A percentile compares a stretch with the other conserved stretches of the same genome.
These are phyloP conservation scores for Picea abies DNA, from an alignment of 83 land plant species.

Conservation along the genomic window DNA sequence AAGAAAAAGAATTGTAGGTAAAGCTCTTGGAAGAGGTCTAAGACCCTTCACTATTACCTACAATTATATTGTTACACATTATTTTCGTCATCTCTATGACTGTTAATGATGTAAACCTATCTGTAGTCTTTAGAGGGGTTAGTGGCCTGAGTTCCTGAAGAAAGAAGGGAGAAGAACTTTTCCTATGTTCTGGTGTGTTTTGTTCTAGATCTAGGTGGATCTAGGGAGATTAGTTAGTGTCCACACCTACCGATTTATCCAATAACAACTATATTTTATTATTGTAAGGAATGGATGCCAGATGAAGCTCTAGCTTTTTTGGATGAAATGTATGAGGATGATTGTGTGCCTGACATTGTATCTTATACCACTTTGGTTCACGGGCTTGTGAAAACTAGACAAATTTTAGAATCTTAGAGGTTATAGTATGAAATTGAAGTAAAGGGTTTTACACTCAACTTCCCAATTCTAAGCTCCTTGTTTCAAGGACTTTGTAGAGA, in stretches of 20 bases:
- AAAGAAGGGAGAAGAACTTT: no score
- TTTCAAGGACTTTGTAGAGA: conserved; percentile 45
- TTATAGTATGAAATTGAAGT: conserved; percentile 33
- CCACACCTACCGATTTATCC: no score
- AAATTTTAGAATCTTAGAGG: conserved; percentile 24
- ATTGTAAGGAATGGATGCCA: conserved; percentile 51
- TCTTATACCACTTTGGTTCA: conserved; percentile 48
- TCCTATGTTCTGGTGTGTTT: no score
- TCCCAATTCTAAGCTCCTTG: conserved; percentile 34
- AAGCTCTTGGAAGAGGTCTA: conserved; percentile 45
- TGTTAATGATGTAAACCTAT: no score
- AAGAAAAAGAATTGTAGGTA: conserved; percentile 47
- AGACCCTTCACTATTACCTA: conserved; percentile 43
- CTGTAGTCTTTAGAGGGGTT: no score
- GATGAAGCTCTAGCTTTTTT: conserved; percentile 35
- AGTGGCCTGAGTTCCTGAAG: no score
- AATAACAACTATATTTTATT: no score
- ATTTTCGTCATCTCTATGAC: no score
- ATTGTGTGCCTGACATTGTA: conserved; percentile 41
- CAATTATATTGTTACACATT: no score
- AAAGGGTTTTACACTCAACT: conserved; percentile 31
- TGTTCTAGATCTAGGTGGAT: no score
- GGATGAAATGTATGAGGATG: conserved; percentile 34
- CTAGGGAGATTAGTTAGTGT: no score
- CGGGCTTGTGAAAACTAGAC: conserved; percentile 46